Percentiles rank a stretch among this genome's conserved stretches.
Conservation (phyloP, 2,329 filamentous ascomycete genomes). For the Hymenoscyphus scutula region DNA sequence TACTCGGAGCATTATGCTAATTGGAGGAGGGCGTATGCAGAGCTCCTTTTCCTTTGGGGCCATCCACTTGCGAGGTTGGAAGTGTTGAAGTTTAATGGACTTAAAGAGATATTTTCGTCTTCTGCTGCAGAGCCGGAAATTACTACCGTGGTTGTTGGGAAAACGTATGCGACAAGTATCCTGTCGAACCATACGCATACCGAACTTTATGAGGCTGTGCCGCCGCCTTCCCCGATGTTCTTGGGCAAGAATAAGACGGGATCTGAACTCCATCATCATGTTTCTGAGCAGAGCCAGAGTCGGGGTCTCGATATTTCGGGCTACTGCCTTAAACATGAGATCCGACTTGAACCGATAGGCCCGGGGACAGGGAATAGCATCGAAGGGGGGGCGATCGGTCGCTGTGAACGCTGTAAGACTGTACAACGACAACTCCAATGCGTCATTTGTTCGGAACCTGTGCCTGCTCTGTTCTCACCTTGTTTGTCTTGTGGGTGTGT, state of each 20-base stretch:
- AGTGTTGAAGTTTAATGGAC: conserved; percentile 66
- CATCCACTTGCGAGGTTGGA: conserved; percentile 62
- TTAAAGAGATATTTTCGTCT: conserved; percentile 52
- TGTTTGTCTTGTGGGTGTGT: conserved; percentile 64
- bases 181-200: conserved; percentile 30
- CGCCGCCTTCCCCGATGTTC: conserved; percentile 49
- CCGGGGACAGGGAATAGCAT: too few relatives aligned
- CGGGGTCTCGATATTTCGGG: conserved; percentile 60
- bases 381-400: conserved; percentile 46
- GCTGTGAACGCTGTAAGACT: conserved; percentile 49
- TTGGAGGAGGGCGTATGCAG: conserved; percentile 66
- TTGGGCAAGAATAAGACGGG: conserved; percentile 58
- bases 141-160: conserved; percentile 31
- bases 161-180: conserved; percentile 31
- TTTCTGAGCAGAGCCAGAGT: conserved; percentile 41
- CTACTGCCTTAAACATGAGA: conserved; percentile 61
- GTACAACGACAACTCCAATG: conserved; percentile 58
- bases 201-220: conserved; percentile 20
- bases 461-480: conserved; percentile 58
- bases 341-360: conserved; percentile 59
- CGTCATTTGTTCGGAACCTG: conserved; percentile 60
- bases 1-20: conserved; percentile 51
- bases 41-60: conserved; percentile 65
- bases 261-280: conserved; percentile 45
- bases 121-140: conserved; percentile 29